Percentiles rank a stretch among this genome's conserved stretches.
Evolutionary conservation across 768 basidiomycete species (phyloP).

Genomic region (Cantharellus cinnabarinus): DNA sequence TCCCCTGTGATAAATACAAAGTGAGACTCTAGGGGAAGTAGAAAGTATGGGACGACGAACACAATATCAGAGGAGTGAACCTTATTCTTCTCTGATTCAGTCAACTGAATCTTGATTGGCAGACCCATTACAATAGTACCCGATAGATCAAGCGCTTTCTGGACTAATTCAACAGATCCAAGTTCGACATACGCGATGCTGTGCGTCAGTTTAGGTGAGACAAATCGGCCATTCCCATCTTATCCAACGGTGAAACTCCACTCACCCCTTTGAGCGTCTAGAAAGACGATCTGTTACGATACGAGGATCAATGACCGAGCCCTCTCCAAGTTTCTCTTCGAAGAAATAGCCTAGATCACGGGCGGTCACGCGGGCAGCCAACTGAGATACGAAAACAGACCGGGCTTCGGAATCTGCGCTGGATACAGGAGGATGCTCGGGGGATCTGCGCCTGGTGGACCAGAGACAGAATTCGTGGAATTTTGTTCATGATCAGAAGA

Average conservation of each 20-base stretch:
- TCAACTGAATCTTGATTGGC: slow-evolving; percentile 89
- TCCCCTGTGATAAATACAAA: slow-evolving; percentile 45
- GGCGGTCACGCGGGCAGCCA: slow-evolving; percentile 89
- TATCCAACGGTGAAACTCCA: neutral
- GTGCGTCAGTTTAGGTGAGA: slow-evolving; percentile 3
- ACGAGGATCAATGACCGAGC: slow-evolving; percentile 82
- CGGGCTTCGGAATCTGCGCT: slow-evolving; percentile 96
- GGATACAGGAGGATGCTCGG: slow-evolving; percentile 29
- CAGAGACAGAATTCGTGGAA: too few relatives aligned
- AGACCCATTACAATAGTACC: slow-evolving; percentile 97
- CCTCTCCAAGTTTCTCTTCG: slow-evolving; percentile 88
- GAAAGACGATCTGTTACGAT: slow-evolving; percentile 93
- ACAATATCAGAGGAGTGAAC: slow-evolving; percentile 67
- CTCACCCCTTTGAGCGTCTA: slow-evolving; percentile 92
- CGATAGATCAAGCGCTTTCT: slow-evolving; percentile 71
- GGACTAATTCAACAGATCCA: slow-evolving; percentile 72
- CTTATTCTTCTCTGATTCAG: slow-evolving; percentile 82
- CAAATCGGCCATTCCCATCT: too few relatives aligned
- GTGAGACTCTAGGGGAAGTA: slow-evolving; percentile 1
- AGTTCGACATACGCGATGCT: slow-evolving; percentile 99
- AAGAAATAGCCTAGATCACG: slow-evolving; percentile 98
- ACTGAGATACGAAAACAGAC: slow-evolving; percentile 96
- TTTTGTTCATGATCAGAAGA: too few relatives aligned
- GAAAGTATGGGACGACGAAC: slow-evolving; percentile 24
- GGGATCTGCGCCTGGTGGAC: neutral